phyloP scores from a whole-genome alignment of 805 yeast genomes.

The Candida caryicola region DNA sequence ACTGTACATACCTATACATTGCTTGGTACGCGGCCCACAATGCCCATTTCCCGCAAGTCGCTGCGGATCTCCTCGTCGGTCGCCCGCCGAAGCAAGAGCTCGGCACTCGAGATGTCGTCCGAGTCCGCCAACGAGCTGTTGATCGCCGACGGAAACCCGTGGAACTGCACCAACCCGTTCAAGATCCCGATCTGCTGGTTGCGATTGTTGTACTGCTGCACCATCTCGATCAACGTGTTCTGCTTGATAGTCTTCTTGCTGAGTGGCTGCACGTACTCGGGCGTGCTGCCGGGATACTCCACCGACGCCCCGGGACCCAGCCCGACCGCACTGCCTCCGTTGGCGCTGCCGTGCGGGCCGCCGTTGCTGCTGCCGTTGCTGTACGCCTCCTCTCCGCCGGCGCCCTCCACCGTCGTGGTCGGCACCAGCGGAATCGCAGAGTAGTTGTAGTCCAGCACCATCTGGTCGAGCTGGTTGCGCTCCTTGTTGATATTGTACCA shows the following conservation, averaged over 20 bases:
- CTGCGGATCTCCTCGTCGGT: conserved; percentile 68
- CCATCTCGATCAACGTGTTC: conserved; percentile 40
- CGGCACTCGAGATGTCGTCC: conserved; percentile 22
- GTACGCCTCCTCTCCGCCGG: conserved; percentile 16
- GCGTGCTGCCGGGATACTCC: background rate
- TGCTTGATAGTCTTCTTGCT: conserved; percentile 37
- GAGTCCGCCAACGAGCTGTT: conserved; percentile 39
- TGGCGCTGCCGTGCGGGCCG: background rate
- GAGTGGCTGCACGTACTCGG: conserved; percentile 14
- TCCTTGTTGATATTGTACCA: conserved; percentile 95
- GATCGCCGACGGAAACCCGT: conserved; percentile 78
- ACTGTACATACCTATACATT: too few relatives aligned
- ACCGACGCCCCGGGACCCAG: conserved; percentile 1
- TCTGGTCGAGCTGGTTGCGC: conserved; percentile 72
- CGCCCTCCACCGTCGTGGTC: conserved; percentile 13
- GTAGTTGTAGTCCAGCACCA: conserved; percentile 53
- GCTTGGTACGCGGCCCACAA: too few relatives aligned
- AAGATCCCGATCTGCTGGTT: conserved; percentile 70
- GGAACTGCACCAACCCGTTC: conserved; percentile 61
- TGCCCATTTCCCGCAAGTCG: conserved; percentile 69
- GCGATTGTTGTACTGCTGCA: conserved; percentile 63
- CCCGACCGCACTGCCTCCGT: conserved; percentile 5
- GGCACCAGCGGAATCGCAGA: conserved; percentile 37
- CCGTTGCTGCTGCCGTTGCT: conserved; percentile 1
- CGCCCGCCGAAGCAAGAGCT: conserved; percentile 51